Percentiles rank a stretch among this genome's conserved stretches.
Evolutionary conservation across 352 stramenopile species (phyloP).

Genomic region (Phytophthora pinifolia): DNA sequence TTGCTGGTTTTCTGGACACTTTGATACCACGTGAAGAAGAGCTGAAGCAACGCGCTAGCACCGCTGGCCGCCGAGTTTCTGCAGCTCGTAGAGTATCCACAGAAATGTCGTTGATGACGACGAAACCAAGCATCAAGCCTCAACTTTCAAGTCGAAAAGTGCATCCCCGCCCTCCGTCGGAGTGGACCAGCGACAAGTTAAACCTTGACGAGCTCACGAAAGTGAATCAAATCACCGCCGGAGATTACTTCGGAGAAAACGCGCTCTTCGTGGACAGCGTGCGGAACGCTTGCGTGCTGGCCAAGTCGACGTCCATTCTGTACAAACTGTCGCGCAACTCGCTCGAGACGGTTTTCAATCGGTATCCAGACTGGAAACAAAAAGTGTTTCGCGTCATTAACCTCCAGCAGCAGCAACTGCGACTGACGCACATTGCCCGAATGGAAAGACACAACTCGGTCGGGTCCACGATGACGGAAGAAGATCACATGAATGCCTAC

Average conservation of each 20-base stretch:
- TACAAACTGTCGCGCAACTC: constrained; percentile 69
- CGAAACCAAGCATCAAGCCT: constrained; percentile 19
- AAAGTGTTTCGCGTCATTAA: constrained; percentile 68
- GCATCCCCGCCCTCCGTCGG: constrained; percentile 20
- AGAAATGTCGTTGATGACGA: constrained; percentile 24
- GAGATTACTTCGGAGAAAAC: constrained; percentile 73
- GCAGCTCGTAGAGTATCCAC: neutral
- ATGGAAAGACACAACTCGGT: constrained; percentile 45
- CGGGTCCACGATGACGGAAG: constrained; percentile 33
- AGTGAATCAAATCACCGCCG: constrained; percentile 48
- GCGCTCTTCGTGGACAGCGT: constrained; percentile 64
- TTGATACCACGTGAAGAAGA: constrained; percentile 44
- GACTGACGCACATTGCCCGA: constrained; percentile 42
- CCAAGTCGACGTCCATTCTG: constrained; percentile 67
- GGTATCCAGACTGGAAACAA: constrained; percentile 69
- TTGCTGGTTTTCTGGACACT: constrained; percentile 53
- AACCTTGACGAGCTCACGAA: constrained; percentile 38
- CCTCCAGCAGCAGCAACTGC: constrained; percentile 53
- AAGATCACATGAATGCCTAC: constrained; percentile 34
- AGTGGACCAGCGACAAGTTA: constrained; percentile 20
- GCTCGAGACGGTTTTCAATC: constrained; percentile 67
- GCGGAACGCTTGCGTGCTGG: constrained; percentile 53
- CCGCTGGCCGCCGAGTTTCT: constrained; percentile 3
- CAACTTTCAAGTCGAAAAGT: constrained; percentile 23
- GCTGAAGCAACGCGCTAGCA: constrained; percentile 6